A percentile compares a stretch with the other conserved stretches of the same genome.
Conservation (phyloP, 225 moss, liverwort and hornwort genomes). For the Neckera pumila region DNA sequence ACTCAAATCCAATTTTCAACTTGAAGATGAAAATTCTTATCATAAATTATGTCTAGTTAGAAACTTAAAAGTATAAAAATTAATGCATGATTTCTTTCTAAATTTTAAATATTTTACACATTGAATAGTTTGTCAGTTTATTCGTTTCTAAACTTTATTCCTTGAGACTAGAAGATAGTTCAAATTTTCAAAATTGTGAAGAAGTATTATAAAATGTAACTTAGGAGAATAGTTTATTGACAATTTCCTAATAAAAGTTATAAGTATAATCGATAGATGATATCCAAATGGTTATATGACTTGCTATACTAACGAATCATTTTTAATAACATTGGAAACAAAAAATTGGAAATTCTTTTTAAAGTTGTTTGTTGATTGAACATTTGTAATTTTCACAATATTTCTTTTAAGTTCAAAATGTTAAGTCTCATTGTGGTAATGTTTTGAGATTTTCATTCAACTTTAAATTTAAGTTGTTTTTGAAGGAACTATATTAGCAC, state of each 20-base stretch:
- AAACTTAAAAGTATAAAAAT: too few species aligned
- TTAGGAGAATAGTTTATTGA: neutral
- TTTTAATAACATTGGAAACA: neutral
- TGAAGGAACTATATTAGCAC: neutral
- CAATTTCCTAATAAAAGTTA: neutral
- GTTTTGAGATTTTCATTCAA: neutral
- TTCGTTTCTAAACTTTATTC: too few species aligned
- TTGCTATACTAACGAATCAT: neutral
- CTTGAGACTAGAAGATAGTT: neutral
- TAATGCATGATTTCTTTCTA: too few species aligned
- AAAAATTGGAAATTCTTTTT: neutral
- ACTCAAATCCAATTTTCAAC: too few species aligned
- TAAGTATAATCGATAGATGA: too few species aligned
- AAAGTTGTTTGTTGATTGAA: neutral
- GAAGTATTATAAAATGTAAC: neutral
- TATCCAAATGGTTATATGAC: neutral
- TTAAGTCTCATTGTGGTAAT: rapidly evolving
- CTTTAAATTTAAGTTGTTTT: neutral
- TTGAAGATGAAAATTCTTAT: too few species aligned
- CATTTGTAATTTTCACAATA: neutral
- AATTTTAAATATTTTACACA: too few species aligned
- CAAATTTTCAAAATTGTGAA: neutral
- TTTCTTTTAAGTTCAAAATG: neutral
- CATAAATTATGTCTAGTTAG: too few species aligned
- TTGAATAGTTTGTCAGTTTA: too few species aligned